A percentile compares a stretch with the other conserved stretches of the same genome.
Evolutionary conservation across 75 land plant species (phyloP).

Genomic region (Selaginella tamariscina): DNA sequence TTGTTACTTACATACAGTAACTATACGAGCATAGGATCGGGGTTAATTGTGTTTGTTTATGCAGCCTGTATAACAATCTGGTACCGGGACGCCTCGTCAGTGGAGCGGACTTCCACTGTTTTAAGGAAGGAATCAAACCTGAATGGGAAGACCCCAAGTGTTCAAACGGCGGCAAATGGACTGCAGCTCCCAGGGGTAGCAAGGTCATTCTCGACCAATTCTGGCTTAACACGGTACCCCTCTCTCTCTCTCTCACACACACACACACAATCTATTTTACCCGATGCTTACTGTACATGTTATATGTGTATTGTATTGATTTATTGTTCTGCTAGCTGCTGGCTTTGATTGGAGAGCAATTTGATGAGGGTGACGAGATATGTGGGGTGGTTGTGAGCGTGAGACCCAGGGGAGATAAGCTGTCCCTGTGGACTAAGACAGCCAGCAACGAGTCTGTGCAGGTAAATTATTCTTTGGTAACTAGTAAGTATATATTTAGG

Average conservation of each 20-base stretch:
- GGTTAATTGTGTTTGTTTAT: not conserved
- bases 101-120: slow-evolving; percentile 75
- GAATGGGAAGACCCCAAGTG: slow-evolving; percentile 96
- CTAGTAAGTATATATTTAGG: not conserved
- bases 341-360: slow-evolving; percentile 96
- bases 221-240: slow-evolving; percentile 90
- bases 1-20: too few species aligned
- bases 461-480: slow-evolving; percentile 29
- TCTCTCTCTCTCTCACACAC: too few species aligned
- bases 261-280: too few species aligned
- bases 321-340: slow-evolving; percentile 40
- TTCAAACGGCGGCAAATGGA: slow-evolving; percentile 88
- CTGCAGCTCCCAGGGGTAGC: slow-evolving; percentile 35
- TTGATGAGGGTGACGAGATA: slow-evolving; percentile 81
- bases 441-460: slow-evolving; percentile 84
- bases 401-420: slow-evolving; percentile 64
- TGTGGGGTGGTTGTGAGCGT: slow-evolving; percentile 91
- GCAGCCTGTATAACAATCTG: slow-evolving; percentile 73
- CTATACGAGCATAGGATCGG: too few species aligned
- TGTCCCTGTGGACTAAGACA: slow-evolving; percentile 85
- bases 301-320: not conserved
- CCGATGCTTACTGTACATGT: not conserved
- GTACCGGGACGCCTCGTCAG: slow-evolving; percentile 65
- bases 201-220: slow-evolving; percentile 46
- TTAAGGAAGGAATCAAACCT: slow-evolving; percentile 78